phyloP scores from a whole-genome alignment of 305 asterid species.

The Plantago lanceolata region DNA sequence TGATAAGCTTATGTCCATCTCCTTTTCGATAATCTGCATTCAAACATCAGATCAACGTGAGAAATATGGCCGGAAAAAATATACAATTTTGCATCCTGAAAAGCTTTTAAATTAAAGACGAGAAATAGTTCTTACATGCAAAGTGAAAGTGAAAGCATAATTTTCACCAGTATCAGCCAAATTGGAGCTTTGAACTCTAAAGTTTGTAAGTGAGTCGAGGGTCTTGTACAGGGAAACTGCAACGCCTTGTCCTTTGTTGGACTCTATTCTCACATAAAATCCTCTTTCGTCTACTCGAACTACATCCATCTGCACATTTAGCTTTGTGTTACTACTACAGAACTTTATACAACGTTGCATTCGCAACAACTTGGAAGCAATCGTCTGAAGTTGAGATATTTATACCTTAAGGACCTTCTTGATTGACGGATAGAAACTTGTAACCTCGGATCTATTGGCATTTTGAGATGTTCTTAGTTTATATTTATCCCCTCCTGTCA shows the following conservation, averaged over 20 bases:
- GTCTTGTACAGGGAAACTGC: conserved; percentile 50
- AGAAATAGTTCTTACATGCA: conserved; percentile 40
- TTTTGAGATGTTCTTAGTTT: conserved; percentile 23
- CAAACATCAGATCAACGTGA: not conserved
- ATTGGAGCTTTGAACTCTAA: conserved; percentile 48
- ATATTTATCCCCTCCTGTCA: conserved; percentile 19
- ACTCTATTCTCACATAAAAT: conserved; percentile 48
- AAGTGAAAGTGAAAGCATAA: conserved; percentile 56
- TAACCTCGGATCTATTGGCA: conserved; percentile 20
- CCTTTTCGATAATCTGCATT: conserved; percentile 45
- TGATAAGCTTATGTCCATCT: conserved; percentile 39
- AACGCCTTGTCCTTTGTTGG: conserved; percentile 52
- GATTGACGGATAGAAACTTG: conserved; percentile 27
- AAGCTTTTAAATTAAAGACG: not conserved
- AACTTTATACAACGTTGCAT: not conserved
- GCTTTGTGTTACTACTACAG: not conserved
- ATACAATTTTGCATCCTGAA: not conserved
- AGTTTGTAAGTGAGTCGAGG: conserved; percentile 47
- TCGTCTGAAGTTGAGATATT: not conserved
- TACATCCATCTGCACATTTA: conserved; percentile 56
- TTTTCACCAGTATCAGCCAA: conserved; percentile 39
- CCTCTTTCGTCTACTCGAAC: conserved; percentile 52
- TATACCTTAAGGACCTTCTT: conserved; percentile 63
- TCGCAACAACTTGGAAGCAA: not conserved
- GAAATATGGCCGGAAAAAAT: not conserved